Percentiles rank a stretch among this genome's conserved stretches.
phyloP scores from a whole-genome alignment of 208 protist species.

The Angomonas ambiguus region DNA sequence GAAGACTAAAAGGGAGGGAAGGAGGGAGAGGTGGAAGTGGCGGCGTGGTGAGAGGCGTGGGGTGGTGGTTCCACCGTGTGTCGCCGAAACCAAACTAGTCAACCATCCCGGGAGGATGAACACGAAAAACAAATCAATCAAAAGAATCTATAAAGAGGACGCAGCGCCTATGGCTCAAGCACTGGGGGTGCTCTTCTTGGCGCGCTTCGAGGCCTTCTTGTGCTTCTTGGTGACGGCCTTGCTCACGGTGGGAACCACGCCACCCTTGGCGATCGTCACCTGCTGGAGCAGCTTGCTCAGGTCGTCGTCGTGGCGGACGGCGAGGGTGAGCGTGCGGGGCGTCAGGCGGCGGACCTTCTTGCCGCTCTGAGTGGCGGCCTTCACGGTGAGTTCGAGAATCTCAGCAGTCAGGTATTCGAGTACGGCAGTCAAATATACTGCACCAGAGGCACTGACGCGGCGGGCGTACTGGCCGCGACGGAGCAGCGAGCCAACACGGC shows the following conservation, averaged over 20 bases:
- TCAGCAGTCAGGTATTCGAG: constrained; percentile 96
- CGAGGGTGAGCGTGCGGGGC: constrained; percentile 49
- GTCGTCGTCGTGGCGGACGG: constrained; percentile 66
- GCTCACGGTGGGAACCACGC: constrained; percentile 79
- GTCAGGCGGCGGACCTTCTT: constrained; percentile 49
- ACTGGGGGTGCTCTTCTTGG: constrained; percentile 36
- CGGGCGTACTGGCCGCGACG: constrained; percentile 94
- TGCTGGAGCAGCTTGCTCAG: constrained; percentile 51
- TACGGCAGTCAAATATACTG: constrained; percentile 98
- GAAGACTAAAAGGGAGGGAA: too few relatives aligned
- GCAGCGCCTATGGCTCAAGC: constrained; percentile 22
- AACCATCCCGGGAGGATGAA: too few relatives aligned
- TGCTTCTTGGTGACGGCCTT: constrained; percentile 80
- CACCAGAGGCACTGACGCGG: constrained; percentile 96
- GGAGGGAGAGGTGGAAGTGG: too few relatives aligned
- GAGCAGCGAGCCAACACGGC: constrained; percentile 95
- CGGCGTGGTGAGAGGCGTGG: too few relatives aligned
- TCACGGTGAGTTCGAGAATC: constrained; percentile 74
- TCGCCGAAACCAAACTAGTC: too few relatives aligned
- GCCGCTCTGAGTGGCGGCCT: constrained; percentile 41
- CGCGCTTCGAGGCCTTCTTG: constrained; percentile 47
- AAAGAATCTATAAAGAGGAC: background rate
- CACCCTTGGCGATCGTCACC: constrained; percentile 75
- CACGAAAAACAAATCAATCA: background rate
- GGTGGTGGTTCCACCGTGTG: too few relatives aligned